Conservation (phyloP, 2,329 filamentous ascomycete species). For the Exophiala phaeomuriformis region DNA sequence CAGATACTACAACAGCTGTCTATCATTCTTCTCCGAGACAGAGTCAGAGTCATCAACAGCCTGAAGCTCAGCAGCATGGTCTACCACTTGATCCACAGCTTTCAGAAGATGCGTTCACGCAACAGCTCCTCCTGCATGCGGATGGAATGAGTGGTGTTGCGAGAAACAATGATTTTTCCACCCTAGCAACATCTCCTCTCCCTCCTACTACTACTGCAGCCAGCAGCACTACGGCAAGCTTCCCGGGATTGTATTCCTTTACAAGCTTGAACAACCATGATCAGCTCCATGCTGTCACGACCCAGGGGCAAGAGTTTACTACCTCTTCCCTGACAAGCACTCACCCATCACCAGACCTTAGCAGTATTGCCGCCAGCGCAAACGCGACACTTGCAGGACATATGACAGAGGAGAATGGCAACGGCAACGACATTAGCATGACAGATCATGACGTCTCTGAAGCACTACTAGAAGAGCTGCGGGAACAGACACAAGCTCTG, state of each 20-base stretch:
- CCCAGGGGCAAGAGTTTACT: not conserved
- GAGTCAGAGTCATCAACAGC: too few species aligned
- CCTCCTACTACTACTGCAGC: not conserved
- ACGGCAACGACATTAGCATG: not conserved
- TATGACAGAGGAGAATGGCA: not conserved
- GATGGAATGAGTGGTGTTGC: not conserved
- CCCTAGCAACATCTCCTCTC: not conserved
- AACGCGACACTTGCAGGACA: conserved; percentile 41
- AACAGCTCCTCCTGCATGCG: conserved; percentile 3
- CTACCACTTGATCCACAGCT: conserved; percentile 14
- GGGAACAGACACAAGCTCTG: not conserved
- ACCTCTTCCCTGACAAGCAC: conserved; percentile 3
- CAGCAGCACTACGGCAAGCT: not conserved
- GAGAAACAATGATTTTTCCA: conserved; percentile 4
- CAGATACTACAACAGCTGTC: not conserved
- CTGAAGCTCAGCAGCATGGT: not conserved
- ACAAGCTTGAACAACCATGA: not conserved
- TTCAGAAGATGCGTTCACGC: conserved; percentile 7
- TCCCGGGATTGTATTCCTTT: conserved; percentile 8
- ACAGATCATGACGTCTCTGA: conserved; percentile 2
- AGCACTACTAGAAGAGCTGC: conserved; percentile 2
- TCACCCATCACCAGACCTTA: conserved; percentile 36
- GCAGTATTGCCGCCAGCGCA: conserved; percentile 41
- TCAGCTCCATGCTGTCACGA: conserved; percentile 4
- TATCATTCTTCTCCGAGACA: too few species aligned